These are phyloP conservation scores for Pestalotiopsis sp. DNA, from an alignment of 2,329 filamentous ascomycete species.

Conservation along the genomic window DNA sequence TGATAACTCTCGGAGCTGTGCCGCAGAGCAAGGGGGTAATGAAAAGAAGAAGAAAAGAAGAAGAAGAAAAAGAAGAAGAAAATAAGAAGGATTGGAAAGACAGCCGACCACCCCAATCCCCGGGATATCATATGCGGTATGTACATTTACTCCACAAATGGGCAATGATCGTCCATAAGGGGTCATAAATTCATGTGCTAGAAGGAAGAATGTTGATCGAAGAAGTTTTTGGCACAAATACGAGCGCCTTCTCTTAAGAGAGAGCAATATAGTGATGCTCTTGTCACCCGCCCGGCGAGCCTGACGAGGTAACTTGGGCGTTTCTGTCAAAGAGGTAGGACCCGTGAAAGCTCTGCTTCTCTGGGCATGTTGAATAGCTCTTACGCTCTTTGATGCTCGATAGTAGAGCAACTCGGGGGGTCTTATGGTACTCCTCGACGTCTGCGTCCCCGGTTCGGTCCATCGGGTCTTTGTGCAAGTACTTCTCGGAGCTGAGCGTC, in stretches of 20 bases:
- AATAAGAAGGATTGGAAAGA: not conserved
- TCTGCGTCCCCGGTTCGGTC: slow-evolving; percentile 78
- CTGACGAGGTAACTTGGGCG: too few species aligned
- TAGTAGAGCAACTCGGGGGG: too few species aligned
- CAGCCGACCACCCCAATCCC: not conserved
- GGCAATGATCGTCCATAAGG: not conserved
- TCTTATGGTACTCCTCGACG: slow-evolving; percentile 58
- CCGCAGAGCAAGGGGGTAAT: not conserved
- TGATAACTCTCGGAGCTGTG: not conserved
- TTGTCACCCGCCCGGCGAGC: too few species aligned
- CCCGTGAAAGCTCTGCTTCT: too few species aligned
- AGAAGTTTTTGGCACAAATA: not conserved
- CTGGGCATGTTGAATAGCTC: too few species aligned
- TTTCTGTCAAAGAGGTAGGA: too few species aligned
- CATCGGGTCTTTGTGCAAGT: slow-evolving; percentile 82
- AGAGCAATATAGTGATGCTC: too few species aligned
- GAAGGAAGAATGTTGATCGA: not conserved
- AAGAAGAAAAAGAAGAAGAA: not conserved
- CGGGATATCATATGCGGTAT: slow-evolving; percentile 12
- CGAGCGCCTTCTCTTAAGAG: too few species aligned
- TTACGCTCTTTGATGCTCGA: too few species aligned
- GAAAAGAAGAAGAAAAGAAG: not conserved
- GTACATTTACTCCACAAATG: slow-evolving; percentile 6
- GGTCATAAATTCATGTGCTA: slow-evolving; percentile 5
- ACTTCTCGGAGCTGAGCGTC: slow-evolving; percentile 82